Evolutionary conservation across 2,329 filamentous ascomycete genomes (phyloP).

Genomic region (Tricladium varicosporioides): DNA sequence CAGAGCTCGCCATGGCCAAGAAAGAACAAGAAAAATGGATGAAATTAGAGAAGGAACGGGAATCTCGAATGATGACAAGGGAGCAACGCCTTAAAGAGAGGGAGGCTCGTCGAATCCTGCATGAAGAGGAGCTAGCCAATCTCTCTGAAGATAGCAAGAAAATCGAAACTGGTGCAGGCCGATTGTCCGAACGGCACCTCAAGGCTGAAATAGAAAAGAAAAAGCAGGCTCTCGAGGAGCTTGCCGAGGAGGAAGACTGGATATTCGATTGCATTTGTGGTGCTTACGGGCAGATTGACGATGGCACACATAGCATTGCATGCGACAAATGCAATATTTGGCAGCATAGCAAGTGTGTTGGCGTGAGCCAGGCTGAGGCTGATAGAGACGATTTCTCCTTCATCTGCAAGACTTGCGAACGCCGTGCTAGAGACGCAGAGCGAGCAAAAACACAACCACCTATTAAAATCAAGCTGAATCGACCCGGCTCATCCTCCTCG

Average conservation of each 20-base stretch:
- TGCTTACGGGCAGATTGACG: conserved; percentile 86
- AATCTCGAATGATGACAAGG: conserved; percentile 76
- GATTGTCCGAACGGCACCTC: conserved; percentile 76
- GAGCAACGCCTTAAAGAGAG: conserved; percentile 85
- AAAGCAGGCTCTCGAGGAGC: conserved; percentile 70
- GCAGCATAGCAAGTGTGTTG: conserved; percentile 94
- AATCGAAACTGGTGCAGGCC: conserved; percentile 51
- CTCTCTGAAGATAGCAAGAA: conserved; percentile 74
- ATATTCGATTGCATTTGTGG: conserved; percentile 94
- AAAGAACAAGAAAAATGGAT: conserved; percentile 63
- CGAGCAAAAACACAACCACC: conserved; percentile 57
- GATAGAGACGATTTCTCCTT: conserved; percentile 87
- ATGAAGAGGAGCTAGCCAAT: conserved; percentile 79
- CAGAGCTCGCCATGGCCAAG: conserved; percentile 62
- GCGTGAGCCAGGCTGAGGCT: conserved; percentile 73
- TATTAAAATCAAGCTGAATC: conserved; percentile 54
- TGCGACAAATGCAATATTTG: conserved; percentile 94
- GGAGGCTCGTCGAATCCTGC: conserved; percentile 75
- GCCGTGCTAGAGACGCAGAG: conserved; percentile 60
- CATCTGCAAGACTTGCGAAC: conserved; percentile 75
- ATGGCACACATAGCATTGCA: conserved; percentile 88
- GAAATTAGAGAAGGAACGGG: conserved; percentile 68
- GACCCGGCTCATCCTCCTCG: conserved; percentile 48
- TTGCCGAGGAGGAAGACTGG: conserved; percentile 75
- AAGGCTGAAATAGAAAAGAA: conserved; percentile 79